Percentiles rank a stretch among this genome's conserved stretches.
These are phyloP conservation scores for Entomortierella chlamydospora DNA, from an alignment of 192 early-diverging fungal genomes.

Conservation along the genomic window DNA sequence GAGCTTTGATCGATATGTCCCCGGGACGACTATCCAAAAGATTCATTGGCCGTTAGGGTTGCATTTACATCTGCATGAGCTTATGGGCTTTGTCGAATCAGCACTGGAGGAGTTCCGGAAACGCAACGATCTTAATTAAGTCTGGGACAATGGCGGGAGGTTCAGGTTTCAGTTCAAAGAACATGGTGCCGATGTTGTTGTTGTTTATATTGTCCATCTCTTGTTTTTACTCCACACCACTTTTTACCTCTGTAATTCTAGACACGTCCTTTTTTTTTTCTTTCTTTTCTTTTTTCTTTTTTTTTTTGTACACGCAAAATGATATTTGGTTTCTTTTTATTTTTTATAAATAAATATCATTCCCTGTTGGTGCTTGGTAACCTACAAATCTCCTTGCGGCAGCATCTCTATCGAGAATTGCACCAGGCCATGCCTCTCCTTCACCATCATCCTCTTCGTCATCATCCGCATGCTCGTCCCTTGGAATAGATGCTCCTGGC, in stretches of 20 bases:
- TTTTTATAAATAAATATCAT: slow-evolving; percentile 46
- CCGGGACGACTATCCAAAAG: slow-evolving; percentile 24
- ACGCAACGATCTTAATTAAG: slow-evolving; percentile 15
- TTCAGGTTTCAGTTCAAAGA: too few relatives aligned
- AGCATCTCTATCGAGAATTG: slow-evolving; percentile 43
- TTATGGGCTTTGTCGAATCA: slow-evolving; percentile 39
- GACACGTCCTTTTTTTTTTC: too few relatives aligned
- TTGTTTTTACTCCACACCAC: too few relatives aligned
- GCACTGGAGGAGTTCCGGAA: slow-evolving; percentile 33
- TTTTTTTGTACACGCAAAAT: too few relatives aligned
- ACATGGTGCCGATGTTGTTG: too few relatives aligned
- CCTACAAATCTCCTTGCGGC: slow-evolving; percentile 44
- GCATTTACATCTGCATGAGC: slow-evolving; percentile 32
- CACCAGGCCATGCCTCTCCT: slow-evolving; percentile 40
- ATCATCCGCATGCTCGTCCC: slow-evolving; percentile 30
- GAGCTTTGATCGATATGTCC: slow-evolving; percentile 24
- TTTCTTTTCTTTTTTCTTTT: background rate
- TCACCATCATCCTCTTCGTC: slow-evolving; percentile 6
- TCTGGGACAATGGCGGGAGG: too few relatives aligned
- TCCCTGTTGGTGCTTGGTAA: slow-evolving; percentile 46
- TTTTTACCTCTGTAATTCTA: too few relatives aligned
- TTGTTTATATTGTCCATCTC: too few relatives aligned
- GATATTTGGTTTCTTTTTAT: slow-evolving; percentile 2
- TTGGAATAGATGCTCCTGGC: slow-evolving; percentile 26
- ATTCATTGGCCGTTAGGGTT: slow-evolving; percentile 44